Evolutionary conservation across 441 rosid species (phyloP).

Genomic region (Gossypium schwendimanii): DNA sequence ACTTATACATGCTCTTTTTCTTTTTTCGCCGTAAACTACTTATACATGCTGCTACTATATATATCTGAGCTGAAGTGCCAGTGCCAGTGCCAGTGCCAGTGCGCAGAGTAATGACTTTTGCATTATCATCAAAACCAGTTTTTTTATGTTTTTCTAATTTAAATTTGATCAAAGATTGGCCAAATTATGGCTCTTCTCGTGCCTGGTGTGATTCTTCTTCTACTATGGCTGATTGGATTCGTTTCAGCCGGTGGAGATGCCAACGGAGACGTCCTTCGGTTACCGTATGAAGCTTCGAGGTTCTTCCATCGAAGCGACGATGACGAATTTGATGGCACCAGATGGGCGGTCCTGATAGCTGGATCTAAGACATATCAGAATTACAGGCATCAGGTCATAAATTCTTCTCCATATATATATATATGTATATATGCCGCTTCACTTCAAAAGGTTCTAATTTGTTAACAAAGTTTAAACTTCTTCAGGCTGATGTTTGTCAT

Average conservation of each 20-base stretch:
- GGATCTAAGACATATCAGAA: slow-evolving; percentile 97
- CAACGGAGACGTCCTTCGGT: background rate
- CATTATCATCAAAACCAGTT: background rate
- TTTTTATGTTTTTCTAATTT: too few relatives aligned
- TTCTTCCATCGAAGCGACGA: slow-evolving; percentile 36
- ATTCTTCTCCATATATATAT: background rate
- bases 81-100: background rate
- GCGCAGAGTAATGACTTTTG: background rate
- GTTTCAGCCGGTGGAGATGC: background rate
- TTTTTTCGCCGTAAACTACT: too few relatives aligned
- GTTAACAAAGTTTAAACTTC: background rate
- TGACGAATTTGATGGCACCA: slow-evolving; percentile 45
- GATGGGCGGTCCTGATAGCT: slow-evolving; percentile 92
- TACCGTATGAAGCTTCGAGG: slow-evolving; percentile 56
- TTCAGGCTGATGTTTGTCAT: slow-evolving; percentile 89
- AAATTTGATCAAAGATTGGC: background rate
- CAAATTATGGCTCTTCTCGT: background rate
- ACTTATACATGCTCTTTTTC: background rate
- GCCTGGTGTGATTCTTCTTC: background rate
- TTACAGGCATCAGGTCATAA: slow-evolving; percentile 79
- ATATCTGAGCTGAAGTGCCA: background rate
- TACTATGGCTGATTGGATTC: background rate
- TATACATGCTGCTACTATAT: too few relatives aligned
- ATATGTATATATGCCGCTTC: background rate
- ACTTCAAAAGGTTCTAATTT: background rate